Base-by-base conservation (phyloP, 768 basidiomycete species). In the Lactarius vividus region DNA sequence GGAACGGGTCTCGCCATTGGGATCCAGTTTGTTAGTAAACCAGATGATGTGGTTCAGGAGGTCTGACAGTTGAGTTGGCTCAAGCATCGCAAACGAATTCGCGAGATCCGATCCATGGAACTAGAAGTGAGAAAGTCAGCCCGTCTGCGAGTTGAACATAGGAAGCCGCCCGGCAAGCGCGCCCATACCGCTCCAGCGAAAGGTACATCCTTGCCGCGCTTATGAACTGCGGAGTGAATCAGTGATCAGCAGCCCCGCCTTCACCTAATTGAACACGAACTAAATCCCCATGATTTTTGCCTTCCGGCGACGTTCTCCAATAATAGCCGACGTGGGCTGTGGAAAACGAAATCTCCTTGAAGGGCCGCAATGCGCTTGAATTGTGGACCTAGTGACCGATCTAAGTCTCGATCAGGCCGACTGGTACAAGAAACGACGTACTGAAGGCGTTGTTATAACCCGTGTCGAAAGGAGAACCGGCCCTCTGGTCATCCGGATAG, bases 391-490 rank as follows among this genome's bases (percentile, higher is more conserved):
- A 53, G 52, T 3, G 9, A 8, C 11, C 56, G 26, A 31, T 11
- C 18, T 56, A 9, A 56, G 55, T 7, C 9, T 52, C 13, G 49
- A 26, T 39, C 0, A 49, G 42, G 0, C 57, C 54, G 29, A 23
- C 8, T 49, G 35, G 8, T 3, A 4, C 18, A 2, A 35, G 31
- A 13, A 23, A 26, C n/a, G n/a, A 11, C 39, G 79, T 65, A 2
- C 80, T 78, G 6, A 82, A 65, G 3, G 10, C 42, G 46, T 65
- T 70, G 26, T 52, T 37, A 11, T 65, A 9, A 2, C 69, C 69
- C 7, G 67, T 70, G 54, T 68, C 67, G 58, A 70, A 70, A 7
- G 69, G 69, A 59, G 29, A 54, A 10, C 69, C 69, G 2, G 63
- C 63, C 10, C 60, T 42, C 10, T 33, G 69, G 31, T 63, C 56